phyloP scores from a whole-genome alignment of 2,329 filamentous ascomycete genomes.

The Cercospora canescens region DNA sequence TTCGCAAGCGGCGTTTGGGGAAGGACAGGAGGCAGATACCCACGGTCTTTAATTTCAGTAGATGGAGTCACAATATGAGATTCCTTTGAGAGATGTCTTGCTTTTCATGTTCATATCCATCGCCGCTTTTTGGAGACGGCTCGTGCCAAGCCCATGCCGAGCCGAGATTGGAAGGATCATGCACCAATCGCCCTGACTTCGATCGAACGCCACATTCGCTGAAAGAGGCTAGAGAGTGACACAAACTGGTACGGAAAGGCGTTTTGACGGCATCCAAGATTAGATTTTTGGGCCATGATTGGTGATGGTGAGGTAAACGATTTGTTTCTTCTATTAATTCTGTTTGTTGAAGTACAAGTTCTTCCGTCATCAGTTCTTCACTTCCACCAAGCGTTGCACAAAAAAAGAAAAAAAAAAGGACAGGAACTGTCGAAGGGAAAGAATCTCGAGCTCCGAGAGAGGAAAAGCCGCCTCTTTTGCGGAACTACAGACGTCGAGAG shows the following conservation, averaged over 20 bases:
- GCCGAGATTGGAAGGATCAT: conserved; percentile 9
- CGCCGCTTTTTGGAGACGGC: background rate
- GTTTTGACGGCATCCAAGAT: background rate
- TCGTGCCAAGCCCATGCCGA: conserved; percentile 2
- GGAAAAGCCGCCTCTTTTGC: background rate
- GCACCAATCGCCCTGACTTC: conserved; percentile 1
- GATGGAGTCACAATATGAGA: background rate
- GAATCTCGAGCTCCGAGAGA: too few species aligned
- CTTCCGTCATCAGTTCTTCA: background rate
- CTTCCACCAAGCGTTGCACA: background rate
- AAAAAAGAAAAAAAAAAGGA: too few species aligned
- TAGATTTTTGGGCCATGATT: background rate
- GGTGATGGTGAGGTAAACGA: background rate
- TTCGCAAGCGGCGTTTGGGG: background rate
- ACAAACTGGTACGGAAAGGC: background rate
- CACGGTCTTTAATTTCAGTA: background rate
- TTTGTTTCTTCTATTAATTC: background rate
- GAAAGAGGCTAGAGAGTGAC: background rate
- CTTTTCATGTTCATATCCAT: background rate
- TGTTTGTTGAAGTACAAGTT: background rate
- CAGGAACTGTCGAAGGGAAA: too few species aligned
- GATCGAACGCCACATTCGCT: background rate
- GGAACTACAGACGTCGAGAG: background rate
- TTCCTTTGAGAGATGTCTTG: too few species aligned
- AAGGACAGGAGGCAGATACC: background rate